Evolutionary conservation across 23 red algal species (phyloP), one percentile per base, ranked within the genome.

Genomic region (Gracilaria gracilis): DNA sequence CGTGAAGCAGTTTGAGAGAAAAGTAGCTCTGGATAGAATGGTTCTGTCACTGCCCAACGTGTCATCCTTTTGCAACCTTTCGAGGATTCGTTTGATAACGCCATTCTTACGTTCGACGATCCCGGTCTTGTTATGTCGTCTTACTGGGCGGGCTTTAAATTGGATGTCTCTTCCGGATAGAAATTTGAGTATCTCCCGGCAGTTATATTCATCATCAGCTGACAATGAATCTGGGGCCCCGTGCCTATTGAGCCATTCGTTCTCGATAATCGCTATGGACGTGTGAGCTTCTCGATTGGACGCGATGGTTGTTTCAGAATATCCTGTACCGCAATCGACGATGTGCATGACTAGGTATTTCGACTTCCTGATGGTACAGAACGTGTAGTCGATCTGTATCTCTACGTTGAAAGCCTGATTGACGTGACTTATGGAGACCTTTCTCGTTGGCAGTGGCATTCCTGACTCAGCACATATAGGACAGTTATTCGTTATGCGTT

Each of bases 371-470:
- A 86, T 73, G 13, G 34, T 72, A 3, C 3, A 20, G 31, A 70
- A 86, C 19, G 14, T 47, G 65, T 44, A 50, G 38, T 86, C 61
- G 6, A 73, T 11, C 32, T 86, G 82, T 24, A 86, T 27, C 23
- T 72, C 82, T 23, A 40, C 20, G 72, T n/a, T n/a, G n/a, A n/a
- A n/a, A n/a, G n/a, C n/a, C n/a, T n/a, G n/a, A n/a, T n/a, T n/a
- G n/a, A n/a, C 82, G n/a, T 86, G 82, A 19, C 28, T 72, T 12
- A 86, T 46, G 0, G 59, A 86, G 39, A 86, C 50, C 37, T 86
- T 72, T 42, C 54, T 47, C 7, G 82, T 47, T 9, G 29, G 36
- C 2, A 38, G 1, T 24, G 82, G 82, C 6, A 15, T 4, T 69
- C 82, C 57, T 7, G 32, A 70, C 17, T 70, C 44, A 4, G 29